These are phyloP conservation scores for Creolimax fragrantissima DNA, from an alignment of 78 protist species.

Conservation along the genomic window DNA sequence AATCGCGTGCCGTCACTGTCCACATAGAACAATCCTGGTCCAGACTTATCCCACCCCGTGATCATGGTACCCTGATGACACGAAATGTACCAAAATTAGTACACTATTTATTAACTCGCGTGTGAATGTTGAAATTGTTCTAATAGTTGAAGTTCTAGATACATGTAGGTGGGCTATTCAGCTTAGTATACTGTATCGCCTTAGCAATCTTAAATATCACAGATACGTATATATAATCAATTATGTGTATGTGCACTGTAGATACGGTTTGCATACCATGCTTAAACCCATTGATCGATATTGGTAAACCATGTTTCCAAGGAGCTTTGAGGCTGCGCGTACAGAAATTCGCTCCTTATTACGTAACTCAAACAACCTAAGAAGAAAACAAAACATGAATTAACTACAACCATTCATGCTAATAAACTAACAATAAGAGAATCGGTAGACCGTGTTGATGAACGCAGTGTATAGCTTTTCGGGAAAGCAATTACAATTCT, in stretches of 20 bases:
- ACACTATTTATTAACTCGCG: neutral
- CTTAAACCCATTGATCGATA: conserved; percentile 91
- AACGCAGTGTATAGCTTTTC: no score
- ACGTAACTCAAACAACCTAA: conserved; percentile 60
- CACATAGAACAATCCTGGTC: conserved; percentile 89
- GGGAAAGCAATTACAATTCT: neutral
- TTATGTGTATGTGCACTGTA: no score
- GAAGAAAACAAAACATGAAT: neutral
- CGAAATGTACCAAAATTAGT: neutral
- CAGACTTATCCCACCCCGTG: conserved; percentile 95
- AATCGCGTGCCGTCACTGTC: conserved; percentile 96
- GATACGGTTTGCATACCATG: no score
- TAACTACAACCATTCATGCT: no score
- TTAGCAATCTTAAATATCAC: no score
- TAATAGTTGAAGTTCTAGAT: no score
- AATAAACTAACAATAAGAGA: neutral
- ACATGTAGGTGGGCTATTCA: no score
- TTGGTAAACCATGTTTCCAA: conserved; percentile 83
- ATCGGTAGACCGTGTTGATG: neutral
- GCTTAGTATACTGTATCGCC: no score
- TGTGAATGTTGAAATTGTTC: neutral
- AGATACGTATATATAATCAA: no score
- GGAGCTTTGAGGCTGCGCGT: conserved; percentile 97
- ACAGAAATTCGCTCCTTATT: conserved; percentile 93
- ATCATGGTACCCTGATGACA: conserved; percentile 94